Evolutionary conservation across 2,329 filamentous ascomycete genomes (phyloP), one percentile per base, ranked within the genome.

Genomic region (Gyromitra esculenta): DNA sequence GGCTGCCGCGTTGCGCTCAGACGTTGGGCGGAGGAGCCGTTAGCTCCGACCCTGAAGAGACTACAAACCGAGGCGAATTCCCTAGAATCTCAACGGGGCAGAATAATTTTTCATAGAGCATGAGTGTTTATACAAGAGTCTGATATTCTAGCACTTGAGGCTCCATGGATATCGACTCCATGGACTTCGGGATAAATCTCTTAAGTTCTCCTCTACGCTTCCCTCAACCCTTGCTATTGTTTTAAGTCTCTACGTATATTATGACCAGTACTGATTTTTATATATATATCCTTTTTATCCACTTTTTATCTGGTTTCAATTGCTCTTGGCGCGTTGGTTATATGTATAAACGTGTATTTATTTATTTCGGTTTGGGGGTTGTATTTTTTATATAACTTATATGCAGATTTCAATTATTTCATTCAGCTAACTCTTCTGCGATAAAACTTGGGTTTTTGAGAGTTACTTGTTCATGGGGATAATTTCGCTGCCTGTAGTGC

Each of bases 331-430:
- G 65, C 65, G 72, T 63, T 75, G 66, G 65, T 59, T 65, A 64
- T 74, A 48, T 69, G 66, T 65, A 75, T 71, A 75, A 75, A 75
- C 50, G 63, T 75, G 37, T 75, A 64, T 71, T 75, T 74, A n/a
- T 1, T n/a, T n/a, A 8, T 13, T 43, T 43, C 7, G 41, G 13
- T n/a, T 75, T 75, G 71, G 71, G 69, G 63, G 71, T 11, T 45
- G 71, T 63, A 45, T 74, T 69, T 62, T 67, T 62, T 45, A 25
- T 25, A 9, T 15, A 8, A 18, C 18, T 60, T 62, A 52, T 63
- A 73, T 60, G 31, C 31, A 48, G 54, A 41, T 41, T 21, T 67
- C 59, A 18, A 31, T 41, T 65, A 18, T 37, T 45, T 66, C 43
- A 48, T 59, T 72, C 13, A 35, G 18, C 39, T 59, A 50, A 48